Evolutionary conservation across 2,329 filamentous ascomycete species (phyloP).

Genomic region (Domatiomyces catenatus): DNA sequence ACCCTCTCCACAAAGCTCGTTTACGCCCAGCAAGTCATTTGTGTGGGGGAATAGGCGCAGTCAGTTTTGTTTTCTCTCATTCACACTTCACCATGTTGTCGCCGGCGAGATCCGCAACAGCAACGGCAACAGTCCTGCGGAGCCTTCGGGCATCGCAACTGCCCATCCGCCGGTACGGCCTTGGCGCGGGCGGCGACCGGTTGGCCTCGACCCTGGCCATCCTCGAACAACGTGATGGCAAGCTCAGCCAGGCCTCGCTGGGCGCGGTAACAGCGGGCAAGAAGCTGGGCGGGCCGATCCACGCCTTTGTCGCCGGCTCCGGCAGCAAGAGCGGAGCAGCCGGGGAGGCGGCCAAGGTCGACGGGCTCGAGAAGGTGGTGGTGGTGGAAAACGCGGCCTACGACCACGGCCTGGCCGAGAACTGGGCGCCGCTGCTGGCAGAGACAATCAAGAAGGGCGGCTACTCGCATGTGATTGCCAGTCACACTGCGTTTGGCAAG

Average conservation of each 20-base stretch:
- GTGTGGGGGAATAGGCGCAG: no score
- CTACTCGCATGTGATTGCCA: conserved; percentile 80
- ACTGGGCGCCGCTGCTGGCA: conserved; percentile 78
- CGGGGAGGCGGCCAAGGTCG: conserved; percentile 72
- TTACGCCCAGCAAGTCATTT: no score
- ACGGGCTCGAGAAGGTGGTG: conserved; percentile 82
- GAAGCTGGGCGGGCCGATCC: conserved; percentile 71
- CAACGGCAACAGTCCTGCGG: neutral
- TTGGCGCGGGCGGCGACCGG: conserved; percentile 35
- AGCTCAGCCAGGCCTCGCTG: conserved; percentile 67
- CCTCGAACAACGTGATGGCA: conserved; percentile 81
- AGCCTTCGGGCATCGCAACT: neutral
- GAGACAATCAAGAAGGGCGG: conserved; percentile 95
- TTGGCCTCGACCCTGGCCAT: conserved; percentile 79
- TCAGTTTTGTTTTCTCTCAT: no score
- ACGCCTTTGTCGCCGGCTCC: conserved; percentile 72
- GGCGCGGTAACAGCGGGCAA: conserved; percentile 73
- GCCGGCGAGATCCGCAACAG: neutral
- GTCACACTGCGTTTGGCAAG: conserved; percentile 94
- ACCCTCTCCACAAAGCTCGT: no score
- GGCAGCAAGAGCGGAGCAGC: conserved; percentile 57
- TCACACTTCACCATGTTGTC: neutral
- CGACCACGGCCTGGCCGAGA: conserved; percentile 89
- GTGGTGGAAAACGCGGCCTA: conserved; percentile 78
- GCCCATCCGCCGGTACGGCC: neutral